Evolutionary conservation across 2,329 filamentous ascomycete genomes (phyloP), one percentile per base, ranked within the genome.

Genomic region (Thermoascus crustaceus): DNA sequence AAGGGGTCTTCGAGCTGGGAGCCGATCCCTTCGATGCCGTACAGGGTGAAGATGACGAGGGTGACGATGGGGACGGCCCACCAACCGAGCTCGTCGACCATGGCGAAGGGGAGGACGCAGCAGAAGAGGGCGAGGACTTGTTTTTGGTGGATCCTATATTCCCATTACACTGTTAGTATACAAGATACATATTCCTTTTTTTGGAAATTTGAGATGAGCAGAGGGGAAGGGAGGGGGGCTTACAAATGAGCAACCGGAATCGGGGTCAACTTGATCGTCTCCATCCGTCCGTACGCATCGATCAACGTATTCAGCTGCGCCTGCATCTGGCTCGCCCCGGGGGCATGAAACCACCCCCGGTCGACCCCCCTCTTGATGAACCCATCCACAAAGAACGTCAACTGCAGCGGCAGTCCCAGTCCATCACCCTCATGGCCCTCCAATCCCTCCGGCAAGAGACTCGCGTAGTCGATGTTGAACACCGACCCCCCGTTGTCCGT

Each of bases 1-100:
- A 81, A 80, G 1, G 77, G 77, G 50, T 81, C 77, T 50, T 81
- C 77, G 1, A 80, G 60, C 53, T 79, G 76, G 3, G 67, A 69
- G 7, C 75, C 76, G 36, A 80, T 80, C 1, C 74, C 76, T 41
- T 78, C 74, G 17, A 78, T 78, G 0, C 75, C 75, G 41, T 81
- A 80, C 2, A 80, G 59, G 0, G 77, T 80, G 46, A 81, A 80
- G 3, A 71, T 69, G 4, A 80, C 69, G 8, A 80, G 66, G 1
- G 68, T 68, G 0, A 76, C 72, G 18, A 80, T 69, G 2, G 72
- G 67, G 2, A 80, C 61, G 0, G 71, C 65, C 71, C 73, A 80
- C 76, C 75, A 80, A 4, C 68, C 68, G 61, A 79, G 75, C 34
- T 78, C 72, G 30, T 72, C 68, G 0, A 78, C 76, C 57, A 79